phyloP scores from a whole-genome alignment of 2,329 filamentous ascomycete species.

The Metarhizium sp. region DNA sequence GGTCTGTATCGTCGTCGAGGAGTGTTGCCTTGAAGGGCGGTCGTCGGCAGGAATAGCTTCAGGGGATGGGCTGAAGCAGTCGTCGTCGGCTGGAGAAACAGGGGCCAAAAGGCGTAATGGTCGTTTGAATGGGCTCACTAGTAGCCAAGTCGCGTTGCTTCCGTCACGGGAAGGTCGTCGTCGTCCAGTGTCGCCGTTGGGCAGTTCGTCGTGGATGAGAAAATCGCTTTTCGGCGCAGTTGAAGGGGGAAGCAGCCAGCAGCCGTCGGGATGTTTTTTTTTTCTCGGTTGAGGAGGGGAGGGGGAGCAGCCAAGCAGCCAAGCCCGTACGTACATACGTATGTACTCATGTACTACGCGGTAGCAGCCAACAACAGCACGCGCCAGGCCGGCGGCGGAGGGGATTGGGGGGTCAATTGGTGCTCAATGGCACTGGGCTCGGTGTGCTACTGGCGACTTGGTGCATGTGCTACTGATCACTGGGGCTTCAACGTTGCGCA shows the following conservation, averaged over 20 bases:
- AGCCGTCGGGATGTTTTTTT: conserved; percentile 2
- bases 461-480: too few relatives aligned
- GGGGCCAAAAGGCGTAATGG: conserved; percentile 1
- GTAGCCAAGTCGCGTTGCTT: conserved; percentile 1
- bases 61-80: conserved; percentile 2
- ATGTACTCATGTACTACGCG: background rate
- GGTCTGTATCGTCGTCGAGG: conserved; percentile 19
- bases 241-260: conserved; percentile 1
- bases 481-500: too few relatives aligned
- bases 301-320: background rate
- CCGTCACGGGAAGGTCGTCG: background rate
- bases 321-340: background rate
- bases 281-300: background rate
- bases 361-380: background rate
- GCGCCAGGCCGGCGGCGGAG: background rate
- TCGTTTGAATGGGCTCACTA: conserved; percentile 5
- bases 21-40: conserved; percentile 21
- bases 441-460: too few relatives aligned
- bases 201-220: conserved; percentile 4
- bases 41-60: conserved; percentile 13
- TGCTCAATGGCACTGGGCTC: too few relatives aligned
- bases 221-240: conserved; percentile 3
- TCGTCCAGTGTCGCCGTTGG: conserved; percentile 1
- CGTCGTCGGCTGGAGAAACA: conserved; percentile 2
- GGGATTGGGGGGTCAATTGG: too few relatives aligned